phyloP scores from a whole-genome alignment of 352 stramenopile genomes.

The Phytophthora aleatoria region DNA sequence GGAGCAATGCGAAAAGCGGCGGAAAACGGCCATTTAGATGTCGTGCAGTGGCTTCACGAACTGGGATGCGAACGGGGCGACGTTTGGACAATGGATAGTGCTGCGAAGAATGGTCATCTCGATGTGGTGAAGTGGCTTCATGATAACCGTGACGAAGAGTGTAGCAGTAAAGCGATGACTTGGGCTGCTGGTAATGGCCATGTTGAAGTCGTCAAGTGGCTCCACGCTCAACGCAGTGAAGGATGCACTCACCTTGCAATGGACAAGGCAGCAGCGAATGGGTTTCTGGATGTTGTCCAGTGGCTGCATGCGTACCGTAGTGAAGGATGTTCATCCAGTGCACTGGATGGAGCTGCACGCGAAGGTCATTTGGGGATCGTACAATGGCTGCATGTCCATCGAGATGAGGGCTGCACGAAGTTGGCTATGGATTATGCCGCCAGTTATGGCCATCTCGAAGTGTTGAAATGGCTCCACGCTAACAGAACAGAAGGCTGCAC shows the following conservation, averaged over 20 bases:
- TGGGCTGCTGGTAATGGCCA: constrained; percentile 26
- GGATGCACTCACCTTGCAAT: constrained; percentile 25
- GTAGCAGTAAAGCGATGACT: constrained; percentile 27
- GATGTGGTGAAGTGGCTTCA: constrained; percentile 36
- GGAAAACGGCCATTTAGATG: constrained; percentile 19
- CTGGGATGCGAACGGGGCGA: constrained; percentile 12
- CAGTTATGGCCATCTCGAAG: constrained; percentile 19
- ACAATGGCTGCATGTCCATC: constrained; percentile 23
- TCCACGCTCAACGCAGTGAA: constrained; percentile 23
- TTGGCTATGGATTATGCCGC: constrained; percentile 30
- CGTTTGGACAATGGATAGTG: constrained; percentile 19
- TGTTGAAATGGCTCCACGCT: constrained; percentile 29
- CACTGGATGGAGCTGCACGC: constrained; percentile 23
- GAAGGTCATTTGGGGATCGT: constrained; percentile 20
- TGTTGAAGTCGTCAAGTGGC: constrained; percentile 29
- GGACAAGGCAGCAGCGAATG: constrained; percentile 19
- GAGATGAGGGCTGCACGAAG: constrained; percentile 25
- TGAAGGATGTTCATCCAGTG: constrained; percentile 22
- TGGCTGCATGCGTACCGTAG: constrained; percentile 27
- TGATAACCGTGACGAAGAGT: constrained; percentile 25
- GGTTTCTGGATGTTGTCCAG: constrained; percentile 15
- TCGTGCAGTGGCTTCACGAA: constrained; percentile 31
- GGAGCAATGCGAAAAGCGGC: constrained; percentile 29
- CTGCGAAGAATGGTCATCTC: constrained; percentile 18
- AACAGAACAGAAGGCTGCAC: constrained; percentile 29